Conservation (phyloP, 768 basidiomycete genomes). For the Ramaria sp. region DNA sequence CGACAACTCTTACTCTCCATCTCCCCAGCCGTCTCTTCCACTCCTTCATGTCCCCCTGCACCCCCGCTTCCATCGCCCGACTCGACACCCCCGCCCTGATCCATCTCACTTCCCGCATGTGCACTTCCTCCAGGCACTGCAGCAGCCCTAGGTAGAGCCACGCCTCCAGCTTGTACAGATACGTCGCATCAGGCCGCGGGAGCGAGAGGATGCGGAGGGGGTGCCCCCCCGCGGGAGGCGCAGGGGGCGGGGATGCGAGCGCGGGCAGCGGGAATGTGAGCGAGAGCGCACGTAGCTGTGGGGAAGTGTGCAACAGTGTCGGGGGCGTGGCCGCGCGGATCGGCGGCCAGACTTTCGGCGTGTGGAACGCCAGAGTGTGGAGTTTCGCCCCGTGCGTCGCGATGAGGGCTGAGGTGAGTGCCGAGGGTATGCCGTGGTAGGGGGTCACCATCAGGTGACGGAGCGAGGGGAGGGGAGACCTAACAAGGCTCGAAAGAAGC, state of each 20-base stretch:
- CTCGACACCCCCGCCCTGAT: constrained; percentile 52
- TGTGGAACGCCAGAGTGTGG: constrained; percentile 51
- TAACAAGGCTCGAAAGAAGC: constrained; percentile 46
- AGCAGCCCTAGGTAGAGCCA: constrained; percentile 36
- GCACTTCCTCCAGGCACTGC: constrained; percentile 44
- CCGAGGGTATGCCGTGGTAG: constrained; percentile 54
- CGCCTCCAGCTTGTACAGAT: constrained; percentile 43
- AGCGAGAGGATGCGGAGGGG: constrained; percentile 59
- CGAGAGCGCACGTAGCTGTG: constrained; percentile 56
- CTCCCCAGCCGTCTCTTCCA: constrained; percentile 31
- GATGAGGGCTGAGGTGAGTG: constrained; percentile 50
- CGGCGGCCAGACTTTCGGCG: constrained; percentile 57
- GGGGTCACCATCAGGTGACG: constrained; percentile 60
- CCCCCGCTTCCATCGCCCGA: constrained; percentile 59
- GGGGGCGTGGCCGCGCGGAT: constrained; percentile 21
- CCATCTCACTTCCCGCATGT: constrained; percentile 64
- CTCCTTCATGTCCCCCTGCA: constrained; percentile 71
- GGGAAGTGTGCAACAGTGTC: constrained; percentile 27
- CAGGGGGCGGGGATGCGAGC: constrained; percentile 30
- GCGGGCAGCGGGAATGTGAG: constrained; percentile 58
- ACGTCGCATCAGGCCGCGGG: constrained; percentile 56
- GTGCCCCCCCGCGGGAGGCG: constrained; percentile 22
- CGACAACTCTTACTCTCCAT: no score
- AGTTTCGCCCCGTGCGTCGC: constrained; percentile 44
- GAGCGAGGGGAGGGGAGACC: constrained; percentile 50